Conservation (phyloP, 108 stramenopile species). For the Skeletonema potamos region DNA sequence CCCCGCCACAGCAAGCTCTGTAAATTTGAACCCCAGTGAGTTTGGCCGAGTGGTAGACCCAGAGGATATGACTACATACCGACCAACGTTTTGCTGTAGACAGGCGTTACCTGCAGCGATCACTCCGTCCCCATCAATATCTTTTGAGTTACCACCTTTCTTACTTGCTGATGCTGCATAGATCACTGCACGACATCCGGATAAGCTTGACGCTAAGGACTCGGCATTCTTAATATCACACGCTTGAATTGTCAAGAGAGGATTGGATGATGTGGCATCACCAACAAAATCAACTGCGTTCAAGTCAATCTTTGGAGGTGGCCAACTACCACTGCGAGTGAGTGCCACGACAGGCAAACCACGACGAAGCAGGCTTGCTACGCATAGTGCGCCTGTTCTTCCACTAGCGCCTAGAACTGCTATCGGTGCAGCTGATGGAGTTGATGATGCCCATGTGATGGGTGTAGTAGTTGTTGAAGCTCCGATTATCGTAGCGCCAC, state of each 20-base stretch:
- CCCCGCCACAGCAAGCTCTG: conserved; percentile 38
- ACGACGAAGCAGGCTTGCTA: conserved; percentile 33
- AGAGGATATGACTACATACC: conserved; percentile 51
- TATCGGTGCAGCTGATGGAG: conserved; percentile 17
- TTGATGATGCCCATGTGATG: not conserved
- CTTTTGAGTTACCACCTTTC: conserved; percentile 38
- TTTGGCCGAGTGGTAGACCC: conserved; percentile 49
- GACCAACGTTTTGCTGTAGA: conserved; percentile 15
- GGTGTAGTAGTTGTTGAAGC: not conserved
- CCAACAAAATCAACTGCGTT: conserved; percentile 8
- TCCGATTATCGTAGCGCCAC: conserved; percentile 8
- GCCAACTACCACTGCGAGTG: conserved; percentile 29
- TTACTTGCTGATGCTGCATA: conserved; percentile 60
- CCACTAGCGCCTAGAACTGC: conserved; percentile 53
- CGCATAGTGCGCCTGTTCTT: conserved; percentile 45
- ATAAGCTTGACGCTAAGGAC: conserved; percentile 8
- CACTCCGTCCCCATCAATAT: conserved; percentile 44
- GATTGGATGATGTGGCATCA: not conserved
- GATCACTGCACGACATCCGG: conserved; percentile 43
- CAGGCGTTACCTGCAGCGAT: conserved; percentile 42
- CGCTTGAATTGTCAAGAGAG: conserved; percentile 14
- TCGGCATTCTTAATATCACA: conserved; percentile 35
- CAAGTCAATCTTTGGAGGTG: conserved; percentile 18
- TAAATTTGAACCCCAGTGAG: conserved; percentile 45
- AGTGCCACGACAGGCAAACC: conserved; percentile 33